Base-by-base conservation (phyloP, 2,329 filamentous ascomycete genomes). In the Ascochyta pisi region DNA sequence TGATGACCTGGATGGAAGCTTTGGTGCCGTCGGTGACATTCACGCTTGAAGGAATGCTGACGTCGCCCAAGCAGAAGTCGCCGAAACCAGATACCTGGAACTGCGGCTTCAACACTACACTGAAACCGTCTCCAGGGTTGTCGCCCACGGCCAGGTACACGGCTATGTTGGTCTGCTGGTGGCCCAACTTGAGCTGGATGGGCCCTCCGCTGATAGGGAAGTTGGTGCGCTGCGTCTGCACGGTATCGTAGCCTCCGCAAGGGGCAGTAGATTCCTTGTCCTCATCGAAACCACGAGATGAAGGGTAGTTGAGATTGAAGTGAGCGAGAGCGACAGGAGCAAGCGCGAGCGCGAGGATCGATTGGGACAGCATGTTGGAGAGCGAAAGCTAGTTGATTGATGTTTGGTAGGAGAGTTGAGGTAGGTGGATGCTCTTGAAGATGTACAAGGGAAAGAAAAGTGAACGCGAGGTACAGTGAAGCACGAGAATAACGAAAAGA, bases 1-100 rank as follows among this genome's bases (percentile, higher is more conserved):
- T 88, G 33, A 91, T 82, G 47, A 92, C 85, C 77, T 92, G 89
- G 51, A 92, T 78, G 29, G 85, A 88, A 13, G 83, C 89, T 43
- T 84, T 80, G 61, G 83, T 81, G 38, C 89, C 89, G 34, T 89
- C 85, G 23, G 71, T 72, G 34, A 87, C 74, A 44, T 79, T 79
- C 23, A 85, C 61, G 6, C 77, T 77, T 16, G 70, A 65, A 6
- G 86, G 86, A 4, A 89, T 74, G 27, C 76, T 70, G 13, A 92
- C 76, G 58, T 81, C 74, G 8, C 86, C 83, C 12, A 92, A 66
- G 75, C 89, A 93, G 67, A 92, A 86, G 42, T 82, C 80, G 42
- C 89, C 87, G 16, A 83, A 75, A 68, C 89, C 74, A 77, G 86
- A 68, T 74, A 84, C 78, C 80, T 86, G 75, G 79, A 85, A 76